Conservation (phyloP, 768 basidiomycete genomes). For the Pleurotus eryngii region DNA sequence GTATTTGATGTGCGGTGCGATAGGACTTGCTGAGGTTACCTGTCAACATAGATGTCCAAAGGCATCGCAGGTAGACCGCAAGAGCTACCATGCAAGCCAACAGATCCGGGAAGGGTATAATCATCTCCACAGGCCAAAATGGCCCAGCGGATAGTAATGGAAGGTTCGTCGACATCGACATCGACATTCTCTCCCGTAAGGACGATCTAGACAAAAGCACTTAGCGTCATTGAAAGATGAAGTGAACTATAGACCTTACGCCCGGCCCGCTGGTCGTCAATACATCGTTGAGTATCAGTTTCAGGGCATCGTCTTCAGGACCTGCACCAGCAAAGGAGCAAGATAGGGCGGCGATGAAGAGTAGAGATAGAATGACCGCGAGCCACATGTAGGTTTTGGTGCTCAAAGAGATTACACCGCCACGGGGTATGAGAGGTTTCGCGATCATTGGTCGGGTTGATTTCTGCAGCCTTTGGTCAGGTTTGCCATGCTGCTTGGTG, state of each 20-base stretch:
- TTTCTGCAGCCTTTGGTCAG: neutral
- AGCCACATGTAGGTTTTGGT: conserved; percentile 23
- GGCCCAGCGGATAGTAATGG: conserved; percentile 54
- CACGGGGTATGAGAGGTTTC: neutral
- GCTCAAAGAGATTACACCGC: neutral
- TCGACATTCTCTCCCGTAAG: conserved; percentile 56
- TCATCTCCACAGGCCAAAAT: conserved; percentile 48
- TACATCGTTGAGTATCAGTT: conserved; percentile 34
- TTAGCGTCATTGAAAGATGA: conserved; percentile 1
- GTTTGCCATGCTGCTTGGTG: neutral
- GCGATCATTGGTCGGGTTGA: neutral
- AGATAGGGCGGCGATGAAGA: conserved; percentile 47
- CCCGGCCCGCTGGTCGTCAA: conserved; percentile 39
- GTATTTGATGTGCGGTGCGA: neutral
- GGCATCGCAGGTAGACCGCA: conserved; percentile 47
- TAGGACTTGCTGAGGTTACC: conserved; percentile 26
- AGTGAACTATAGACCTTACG: conserved; percentile 25
- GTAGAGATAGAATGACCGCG: conserved; percentile 40
- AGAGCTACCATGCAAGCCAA: conserved; percentile 40
- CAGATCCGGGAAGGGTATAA: conserved; percentile 42
- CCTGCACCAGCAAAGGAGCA: conserved; percentile 45
- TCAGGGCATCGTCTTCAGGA: conserved; percentile 39
- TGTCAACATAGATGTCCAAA: conserved; percentile 46
- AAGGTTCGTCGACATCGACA: conserved; percentile 56
- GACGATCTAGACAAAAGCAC: conserved; percentile 37